phyloP scores from a whole-genome alignment of 108 stramenopile genomes.

The Skeletonema potamos region DNA sequence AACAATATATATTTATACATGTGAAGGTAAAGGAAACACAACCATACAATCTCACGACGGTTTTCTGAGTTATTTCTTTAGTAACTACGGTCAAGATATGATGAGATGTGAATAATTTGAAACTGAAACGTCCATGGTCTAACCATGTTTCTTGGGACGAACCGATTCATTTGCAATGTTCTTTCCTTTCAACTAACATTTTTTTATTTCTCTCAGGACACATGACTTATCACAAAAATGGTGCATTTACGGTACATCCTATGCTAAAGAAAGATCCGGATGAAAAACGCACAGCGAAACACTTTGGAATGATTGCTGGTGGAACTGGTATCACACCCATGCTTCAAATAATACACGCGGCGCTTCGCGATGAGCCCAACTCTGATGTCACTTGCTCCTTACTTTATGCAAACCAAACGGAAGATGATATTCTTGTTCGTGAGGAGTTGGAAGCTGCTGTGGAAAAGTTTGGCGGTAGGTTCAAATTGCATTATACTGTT shows the following conservation, averaged over 20 bases:
- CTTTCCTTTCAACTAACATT: background rate
- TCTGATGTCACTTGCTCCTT: conserved; percentile 60
- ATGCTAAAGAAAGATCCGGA: conserved; percentile 71
- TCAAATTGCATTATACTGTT: conserved; percentile 90
- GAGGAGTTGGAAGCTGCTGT: conserved; percentile 86
- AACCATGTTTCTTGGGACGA: background rate
- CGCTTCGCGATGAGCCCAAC: conserved; percentile 71
- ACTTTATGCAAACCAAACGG: conserved; percentile 89
- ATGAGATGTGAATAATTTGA: conserved; percentile 5
- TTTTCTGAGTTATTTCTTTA: too few relatives aligned
- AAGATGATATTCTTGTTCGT: conserved; percentile 93
- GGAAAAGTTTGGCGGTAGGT: conserved; percentile 64
- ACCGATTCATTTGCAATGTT: too few relatives aligned
- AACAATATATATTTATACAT: too few relatives aligned
- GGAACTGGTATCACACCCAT: conserved; percentile 99
- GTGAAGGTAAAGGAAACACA: conserved; percentile 21
- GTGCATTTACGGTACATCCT: conserved; percentile 64
- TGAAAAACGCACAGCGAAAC: conserved; percentile 52
- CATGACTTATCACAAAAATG: conserved; percentile 71
- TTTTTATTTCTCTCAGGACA: conserved; percentile 42
- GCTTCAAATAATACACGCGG: conserved; percentile 89
- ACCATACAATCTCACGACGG: conserved; percentile 42
- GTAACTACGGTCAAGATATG: too few relatives aligned
- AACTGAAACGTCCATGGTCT: conserved; percentile 34
- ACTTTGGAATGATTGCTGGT: conserved; percentile 96